Conservation (phyloP, 176 grass and related monocot genomes). For the Themeda triandra region DNA sequence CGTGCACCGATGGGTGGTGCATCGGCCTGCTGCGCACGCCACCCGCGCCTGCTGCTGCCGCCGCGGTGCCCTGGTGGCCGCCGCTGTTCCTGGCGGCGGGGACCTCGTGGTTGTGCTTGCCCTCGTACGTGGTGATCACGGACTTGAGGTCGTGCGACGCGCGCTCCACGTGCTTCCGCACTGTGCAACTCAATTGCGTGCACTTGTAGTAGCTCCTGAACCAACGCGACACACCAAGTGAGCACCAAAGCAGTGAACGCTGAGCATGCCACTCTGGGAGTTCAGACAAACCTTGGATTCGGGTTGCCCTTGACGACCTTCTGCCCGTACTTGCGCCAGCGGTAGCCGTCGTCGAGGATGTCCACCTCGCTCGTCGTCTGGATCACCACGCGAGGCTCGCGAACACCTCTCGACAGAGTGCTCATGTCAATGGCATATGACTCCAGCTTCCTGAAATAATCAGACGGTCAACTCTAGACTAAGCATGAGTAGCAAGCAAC, state of each 20-base stretch:
- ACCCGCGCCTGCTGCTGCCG: neutral
- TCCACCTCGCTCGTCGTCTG: slow-evolving; percentile 68
- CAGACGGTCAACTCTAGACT: neutral
- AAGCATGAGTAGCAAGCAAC: neutral
- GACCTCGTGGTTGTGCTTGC: slow-evolving; percentile 77
- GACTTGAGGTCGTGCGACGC: slow-evolving; percentile 68
- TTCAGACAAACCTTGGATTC: slow-evolving; percentile 54
- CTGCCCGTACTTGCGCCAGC: slow-evolving; percentile 85
- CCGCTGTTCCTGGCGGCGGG: slow-evolving; percentile 55
- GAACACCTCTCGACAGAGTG: slow-evolving; percentile 43
- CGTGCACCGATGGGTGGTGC: slow-evolving; percentile 17
- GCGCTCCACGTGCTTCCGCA: slow-evolving; percentile 74
- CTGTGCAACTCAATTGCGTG: slow-evolving; percentile 54
- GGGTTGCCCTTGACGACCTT: slow-evolving; percentile 79
- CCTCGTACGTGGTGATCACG: slow-evolving; percentile 77
- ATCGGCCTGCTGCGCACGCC: slow-evolving; percentile 22
- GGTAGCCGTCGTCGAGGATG: slow-evolving; percentile 74
- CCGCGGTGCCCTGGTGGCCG: slow-evolving; percentile 30
- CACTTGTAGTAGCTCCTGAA: slow-evolving; percentile 87
- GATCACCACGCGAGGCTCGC: slow-evolving; percentile 69
- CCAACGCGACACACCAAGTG: neutral
- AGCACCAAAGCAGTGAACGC: neutral
- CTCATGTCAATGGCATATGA: slow-evolving; percentile 51
- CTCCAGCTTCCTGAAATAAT: slow-evolving; percentile 61
- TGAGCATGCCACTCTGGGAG: no score